Evolutionary conservation across 805 yeast species (phyloP).

Genomic region (Lipomyces spencermartinsiae): DNA sequence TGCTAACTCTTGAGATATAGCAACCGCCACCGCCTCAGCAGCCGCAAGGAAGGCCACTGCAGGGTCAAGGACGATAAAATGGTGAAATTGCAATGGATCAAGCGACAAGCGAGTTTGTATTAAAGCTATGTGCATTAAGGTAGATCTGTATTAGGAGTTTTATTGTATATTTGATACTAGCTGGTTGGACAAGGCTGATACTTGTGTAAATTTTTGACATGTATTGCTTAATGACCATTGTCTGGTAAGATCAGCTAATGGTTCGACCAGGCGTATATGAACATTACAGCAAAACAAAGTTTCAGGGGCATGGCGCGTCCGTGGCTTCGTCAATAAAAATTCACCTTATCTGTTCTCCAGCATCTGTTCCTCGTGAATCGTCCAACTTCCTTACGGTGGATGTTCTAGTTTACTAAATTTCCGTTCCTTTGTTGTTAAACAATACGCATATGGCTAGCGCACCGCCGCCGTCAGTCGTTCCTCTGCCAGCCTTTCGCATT

Average conservation of each 20-base stretch:
- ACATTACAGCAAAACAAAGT: no score
- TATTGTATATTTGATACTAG: not conserved
- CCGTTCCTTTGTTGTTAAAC: not conserved
- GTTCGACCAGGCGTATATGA: no score
- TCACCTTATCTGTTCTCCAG: not conserved
- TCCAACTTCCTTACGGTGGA: not conserved
- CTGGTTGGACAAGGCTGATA: not conserved
- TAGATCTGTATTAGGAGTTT: not conserved
- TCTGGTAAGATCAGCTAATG: no score
- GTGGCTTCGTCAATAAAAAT: not conserved
- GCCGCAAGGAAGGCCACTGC: constrained; percentile 11
- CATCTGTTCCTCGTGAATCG: not conserved
- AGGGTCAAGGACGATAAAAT: constrained; percentile 6
- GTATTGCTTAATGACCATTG: no score
- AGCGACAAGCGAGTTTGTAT: not conserved
- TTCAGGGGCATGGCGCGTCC: not conserved
- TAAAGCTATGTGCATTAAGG: not conserved
- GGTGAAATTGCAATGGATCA: not conserved
- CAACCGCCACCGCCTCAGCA: constrained; percentile 20
- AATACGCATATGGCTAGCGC: constrained; percentile 3
- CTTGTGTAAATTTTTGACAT: no score
- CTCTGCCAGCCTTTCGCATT: constrained; percentile 11
- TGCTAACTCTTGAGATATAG: not conserved
- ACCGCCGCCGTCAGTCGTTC: not conserved
- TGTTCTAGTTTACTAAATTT: not conserved